phyloP scores from a whole-genome alignment of 768 basidiomycete genomes.

The Hygrophoropsis aurantiaca region DNA sequence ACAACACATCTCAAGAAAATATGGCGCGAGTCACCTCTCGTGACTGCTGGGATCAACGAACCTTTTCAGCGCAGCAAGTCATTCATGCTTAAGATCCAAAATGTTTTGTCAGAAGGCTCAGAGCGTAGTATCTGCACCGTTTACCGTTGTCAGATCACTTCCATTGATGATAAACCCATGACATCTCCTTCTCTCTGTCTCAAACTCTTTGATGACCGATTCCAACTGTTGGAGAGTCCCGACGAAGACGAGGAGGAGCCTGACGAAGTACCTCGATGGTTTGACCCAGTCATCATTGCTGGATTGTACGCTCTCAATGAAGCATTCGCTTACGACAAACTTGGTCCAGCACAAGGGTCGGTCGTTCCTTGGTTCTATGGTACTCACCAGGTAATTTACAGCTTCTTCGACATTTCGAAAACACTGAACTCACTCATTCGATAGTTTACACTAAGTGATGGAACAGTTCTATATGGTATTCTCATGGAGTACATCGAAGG shows the following conservation, averaged over 20 bases:
- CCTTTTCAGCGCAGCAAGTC: too few species aligned
- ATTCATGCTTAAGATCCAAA: too few species aligned
- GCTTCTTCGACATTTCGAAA: too few species aligned
- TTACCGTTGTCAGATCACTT: conserved; percentile 13
- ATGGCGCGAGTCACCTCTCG: too few species aligned
- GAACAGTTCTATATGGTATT: too few species aligned
- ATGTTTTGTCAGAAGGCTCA: conserved; percentile 4
- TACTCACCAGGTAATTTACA: conserved; percentile 19
- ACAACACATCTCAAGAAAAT: too few species aligned
- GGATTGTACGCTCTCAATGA: conserved; percentile 20
- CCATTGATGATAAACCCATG: conserved; percentile 16
- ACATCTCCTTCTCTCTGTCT: conserved; percentile 15
- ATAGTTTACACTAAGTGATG: too few species aligned
- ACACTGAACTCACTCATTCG: too few species aligned
- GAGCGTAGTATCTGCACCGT: conserved; percentile 11
- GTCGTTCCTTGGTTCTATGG: conserved; percentile 30
- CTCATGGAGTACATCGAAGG: too few species aligned
- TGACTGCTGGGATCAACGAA: too few species aligned
- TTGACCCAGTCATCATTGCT: conserved; percentile 11
- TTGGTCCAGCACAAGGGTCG: conserved; percentile 21
- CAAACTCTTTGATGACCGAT: conserved; percentile 21
- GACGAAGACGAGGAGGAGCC: conserved; percentile 11
- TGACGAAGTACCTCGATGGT: too few species aligned
- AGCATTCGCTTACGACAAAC: conserved; percentile 21
- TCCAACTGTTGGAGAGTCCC: conserved; percentile 12